Base-by-base conservation (phyloP, 306 rosid species). In the Styphnolobium japonicum region DNA sequence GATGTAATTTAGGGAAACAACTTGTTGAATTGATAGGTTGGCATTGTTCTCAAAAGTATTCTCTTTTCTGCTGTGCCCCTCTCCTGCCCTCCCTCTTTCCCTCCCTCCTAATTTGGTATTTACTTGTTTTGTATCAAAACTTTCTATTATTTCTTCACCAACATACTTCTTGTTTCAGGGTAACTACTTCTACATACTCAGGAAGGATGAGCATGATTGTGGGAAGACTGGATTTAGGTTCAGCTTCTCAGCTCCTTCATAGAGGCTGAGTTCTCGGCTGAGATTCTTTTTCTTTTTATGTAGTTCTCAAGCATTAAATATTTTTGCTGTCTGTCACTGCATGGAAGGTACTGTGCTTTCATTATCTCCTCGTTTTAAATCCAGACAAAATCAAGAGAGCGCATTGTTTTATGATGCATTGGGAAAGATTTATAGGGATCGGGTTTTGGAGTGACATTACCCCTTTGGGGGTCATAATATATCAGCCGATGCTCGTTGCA, bases 151-250 rank as follows among this genome's bases (percentile, higher is more conserved):
- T 68, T 73, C 53, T 29, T 60, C 43, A 58, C 79, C 71, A 51
- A 80, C 48, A 2, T 52, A 27, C 71, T 57, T 85, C 56, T 63
- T 82, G 74, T 85, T 82, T 67, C 81, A 94, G 97, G 89, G 89
- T 80, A 94, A 94, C 83, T 92, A 77, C 87, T 85, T 90, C 76
- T 75, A 90, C 87, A 62, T 92, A 56, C 88, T 94, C 75, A 92
- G 77, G 92, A 89, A 89, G 79, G 81, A 77, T 60, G 94, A 85
- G 71, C 88, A 83, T 37, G 97, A 94, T 71, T 82, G 89, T 6
- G 94, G 97, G 70, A 92, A 90, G 88, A 81, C 89, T 57, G 98
- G 98, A 71, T 90, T 94, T 84, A 86, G 91, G 76, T 86, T 94
- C 80, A 90, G 97, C 86, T 55, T 94, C 85, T 94, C 98, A 71